A percentile compares a stretch with the other conserved stretches of the same genome.
Conservation (phyloP, 2,329 filamentous ascomycete species). For the Cladosporium sp. region DNA sequence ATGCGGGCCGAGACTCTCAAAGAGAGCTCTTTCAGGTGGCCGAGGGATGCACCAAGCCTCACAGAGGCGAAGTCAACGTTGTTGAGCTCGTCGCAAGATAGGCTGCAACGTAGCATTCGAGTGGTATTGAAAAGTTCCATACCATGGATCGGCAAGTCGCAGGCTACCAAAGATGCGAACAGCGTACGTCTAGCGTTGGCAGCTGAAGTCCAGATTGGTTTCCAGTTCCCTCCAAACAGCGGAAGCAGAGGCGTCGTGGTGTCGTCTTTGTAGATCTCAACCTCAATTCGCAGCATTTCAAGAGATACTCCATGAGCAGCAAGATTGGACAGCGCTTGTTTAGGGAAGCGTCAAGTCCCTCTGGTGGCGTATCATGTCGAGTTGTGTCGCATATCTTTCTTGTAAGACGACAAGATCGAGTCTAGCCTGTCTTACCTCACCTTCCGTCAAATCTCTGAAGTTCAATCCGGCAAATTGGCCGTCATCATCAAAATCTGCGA, state of each 20-base stretch:
- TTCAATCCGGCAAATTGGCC: neutral
- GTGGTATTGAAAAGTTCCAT: slow-evolving; percentile 1
- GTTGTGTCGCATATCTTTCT: neutral
- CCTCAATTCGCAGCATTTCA: neutral
- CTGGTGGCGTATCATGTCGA: neutral
- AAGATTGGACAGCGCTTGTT: slow-evolving; percentile 5
- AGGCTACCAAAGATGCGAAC: neutral
- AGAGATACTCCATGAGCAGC: slow-evolving; percentile 1
- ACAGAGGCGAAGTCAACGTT: neutral
- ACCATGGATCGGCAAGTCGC: slow-evolving; percentile 2
- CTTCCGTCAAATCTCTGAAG: neutral
- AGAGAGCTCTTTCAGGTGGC: neutral
- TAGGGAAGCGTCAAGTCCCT: neutral
- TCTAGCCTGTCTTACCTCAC: neutral
- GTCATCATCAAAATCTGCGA: neutral
- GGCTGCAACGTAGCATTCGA: slow-evolving; percentile 5
- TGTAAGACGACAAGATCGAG: neutral
- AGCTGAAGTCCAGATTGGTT: slow-evolving; percentile 4
- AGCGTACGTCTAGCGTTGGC: neutral
- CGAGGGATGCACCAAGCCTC: neutral
- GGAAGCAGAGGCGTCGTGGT: slow-evolving; percentile 6
- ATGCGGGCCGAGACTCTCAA: neutral
- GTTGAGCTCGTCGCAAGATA: neutral
- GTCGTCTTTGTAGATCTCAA: slow-evolving; percentile 2
- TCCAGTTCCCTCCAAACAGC: neutral